These are phyloP conservation scores for Tolypocladium ovalisporum DNA, from an alignment of 2,329 filamentous ascomycete genomes.

Conservation along the genomic window DNA sequence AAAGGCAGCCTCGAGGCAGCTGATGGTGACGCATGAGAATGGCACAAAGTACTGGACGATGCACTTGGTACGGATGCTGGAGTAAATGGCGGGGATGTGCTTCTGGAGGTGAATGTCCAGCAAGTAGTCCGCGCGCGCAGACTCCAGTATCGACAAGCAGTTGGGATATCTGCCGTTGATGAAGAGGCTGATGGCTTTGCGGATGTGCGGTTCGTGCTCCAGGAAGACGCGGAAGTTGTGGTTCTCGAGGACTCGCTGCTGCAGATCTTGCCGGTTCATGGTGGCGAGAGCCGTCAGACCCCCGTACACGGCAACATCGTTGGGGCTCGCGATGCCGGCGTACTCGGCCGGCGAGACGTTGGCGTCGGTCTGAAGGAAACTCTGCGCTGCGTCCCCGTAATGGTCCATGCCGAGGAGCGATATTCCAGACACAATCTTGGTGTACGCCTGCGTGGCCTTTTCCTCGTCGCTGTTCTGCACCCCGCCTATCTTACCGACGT, in stretches of 20 bases:
- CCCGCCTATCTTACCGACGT: constrained; percentile 51
- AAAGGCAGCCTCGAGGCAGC: constrained; percentile 70
- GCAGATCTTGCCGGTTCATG: constrained; percentile 70
- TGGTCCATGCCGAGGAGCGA: constrained; percentile 34
- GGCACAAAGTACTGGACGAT: constrained; percentile 89
- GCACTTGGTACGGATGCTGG: constrained; percentile 73
- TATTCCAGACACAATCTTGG: constrained; percentile 41
- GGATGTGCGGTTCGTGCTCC: constrained; percentile 87
- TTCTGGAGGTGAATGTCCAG: constrained; percentile 77
- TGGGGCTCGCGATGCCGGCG: constrained; percentile 64
- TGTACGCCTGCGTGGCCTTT: constrained; percentile 33
- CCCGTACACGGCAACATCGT: constrained; percentile 87
- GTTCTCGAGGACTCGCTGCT: constrained; percentile 69
- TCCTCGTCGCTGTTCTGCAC: constrained; percentile 36
- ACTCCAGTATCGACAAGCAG: constrained; percentile 73
- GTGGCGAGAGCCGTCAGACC: constrained; percentile 82
- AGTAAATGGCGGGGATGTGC: constrained; percentile 61
- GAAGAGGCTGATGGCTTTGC: constrained; percentile 82
- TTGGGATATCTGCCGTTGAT: constrained; percentile 81
- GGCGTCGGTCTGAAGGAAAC: constrained; percentile 57
- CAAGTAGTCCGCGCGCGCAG: constrained; percentile 76
- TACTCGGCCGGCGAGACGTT: constrained; percentile 39
- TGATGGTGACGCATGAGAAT: constrained; percentile 76
- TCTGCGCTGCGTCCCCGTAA: constrained; percentile 53
- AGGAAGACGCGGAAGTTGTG: constrained; percentile 73